Evolutionary conservation across 106 monocot genomes (phyloP).

Genomic region (Platanthera guangdongensis): DNA sequence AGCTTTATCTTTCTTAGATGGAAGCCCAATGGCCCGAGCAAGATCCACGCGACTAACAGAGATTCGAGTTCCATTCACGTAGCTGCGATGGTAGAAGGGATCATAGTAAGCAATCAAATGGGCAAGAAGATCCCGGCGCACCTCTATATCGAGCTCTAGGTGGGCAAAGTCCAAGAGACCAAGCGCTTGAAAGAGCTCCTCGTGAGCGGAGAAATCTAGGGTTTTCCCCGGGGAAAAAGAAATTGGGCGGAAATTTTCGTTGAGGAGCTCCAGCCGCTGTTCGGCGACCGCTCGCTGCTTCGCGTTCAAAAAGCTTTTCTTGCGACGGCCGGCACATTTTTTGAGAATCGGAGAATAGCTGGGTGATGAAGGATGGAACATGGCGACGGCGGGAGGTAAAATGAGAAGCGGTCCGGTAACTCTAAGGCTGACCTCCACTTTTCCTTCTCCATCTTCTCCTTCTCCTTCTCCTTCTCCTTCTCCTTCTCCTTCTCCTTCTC

Average conservation of each 20-base stretch:
- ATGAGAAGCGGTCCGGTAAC: neutral
- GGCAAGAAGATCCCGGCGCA: slow-evolving; percentile 49
- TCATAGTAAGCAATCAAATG: slow-evolving; percentile 58
- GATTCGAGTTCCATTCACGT: slow-evolving; percentile 27
- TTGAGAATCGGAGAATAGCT: neutral
- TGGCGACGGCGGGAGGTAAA: neutral
- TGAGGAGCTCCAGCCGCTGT: slow-evolving; percentile 21
- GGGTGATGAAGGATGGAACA: too few species aligned
- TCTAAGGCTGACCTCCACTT: neutral
- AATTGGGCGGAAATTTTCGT: slow-evolving; percentile 21
- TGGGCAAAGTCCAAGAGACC: slow-evolving; percentile 57
- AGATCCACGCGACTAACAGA: slow-evolving; percentile 27
- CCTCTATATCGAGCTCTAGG: slow-evolving; percentile 18
- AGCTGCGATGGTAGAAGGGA: slow-evolving; percentile 19
- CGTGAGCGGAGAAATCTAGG: slow-evolving; percentile 27
- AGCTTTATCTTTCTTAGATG: slow-evolving; percentile 20
- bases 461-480: neutral
- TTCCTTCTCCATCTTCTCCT: neutral
- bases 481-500: neutral
- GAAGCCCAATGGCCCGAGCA: slow-evolving; percentile 35
- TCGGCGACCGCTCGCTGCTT: slow-evolving; percentile 29
- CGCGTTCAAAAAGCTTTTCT: slow-evolving; percentile 15
- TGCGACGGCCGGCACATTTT: neutral
- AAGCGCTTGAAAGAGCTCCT: slow-evolving; percentile 46
- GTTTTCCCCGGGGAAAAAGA: slow-evolving; percentile 10